Evolutionary conservation across 1,139 yeast genomes (phyloP).

Genomic region (Maudiozyma humilis): DNA sequence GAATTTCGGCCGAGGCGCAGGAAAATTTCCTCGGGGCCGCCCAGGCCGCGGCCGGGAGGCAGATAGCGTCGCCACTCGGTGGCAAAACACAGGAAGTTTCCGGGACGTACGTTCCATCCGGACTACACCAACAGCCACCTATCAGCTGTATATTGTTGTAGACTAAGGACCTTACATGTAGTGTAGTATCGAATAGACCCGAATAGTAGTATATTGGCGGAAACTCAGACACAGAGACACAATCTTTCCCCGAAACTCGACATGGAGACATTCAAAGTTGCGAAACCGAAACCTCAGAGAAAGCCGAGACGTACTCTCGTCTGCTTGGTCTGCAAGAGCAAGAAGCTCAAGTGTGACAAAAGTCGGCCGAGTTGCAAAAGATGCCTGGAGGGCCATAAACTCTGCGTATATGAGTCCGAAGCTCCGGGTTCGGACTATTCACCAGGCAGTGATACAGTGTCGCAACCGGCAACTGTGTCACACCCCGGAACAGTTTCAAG

Average conservation of each 20-base stretch:
- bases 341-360: conserved; percentile 19
- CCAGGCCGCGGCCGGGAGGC: background rate
- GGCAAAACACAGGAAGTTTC: no score
- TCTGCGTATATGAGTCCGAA: conserved; percentile 12
- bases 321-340: conserved; percentile 14
- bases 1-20: background rate
- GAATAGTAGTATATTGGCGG: no score
- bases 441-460: background rate
- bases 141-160: no score
- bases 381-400: conserved; percentile 9
- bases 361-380: conserved; percentile 15
- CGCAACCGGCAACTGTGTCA: background rate
- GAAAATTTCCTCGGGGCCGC: background rate
- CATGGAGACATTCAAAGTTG: background rate
- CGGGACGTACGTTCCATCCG: no score
- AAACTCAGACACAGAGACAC: no score
- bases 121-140: no score
- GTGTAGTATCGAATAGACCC: no score
- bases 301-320: conserved; percentile 11
- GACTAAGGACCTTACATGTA: no score
- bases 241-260: no score
- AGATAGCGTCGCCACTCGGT: no score
- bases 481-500: no score
- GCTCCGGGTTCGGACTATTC: background rate
- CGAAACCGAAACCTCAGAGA: conserved; percentile 4